Conservation (phyloP, 768 basidiomycete species). For the Mycena rebaudengoi region DNA sequence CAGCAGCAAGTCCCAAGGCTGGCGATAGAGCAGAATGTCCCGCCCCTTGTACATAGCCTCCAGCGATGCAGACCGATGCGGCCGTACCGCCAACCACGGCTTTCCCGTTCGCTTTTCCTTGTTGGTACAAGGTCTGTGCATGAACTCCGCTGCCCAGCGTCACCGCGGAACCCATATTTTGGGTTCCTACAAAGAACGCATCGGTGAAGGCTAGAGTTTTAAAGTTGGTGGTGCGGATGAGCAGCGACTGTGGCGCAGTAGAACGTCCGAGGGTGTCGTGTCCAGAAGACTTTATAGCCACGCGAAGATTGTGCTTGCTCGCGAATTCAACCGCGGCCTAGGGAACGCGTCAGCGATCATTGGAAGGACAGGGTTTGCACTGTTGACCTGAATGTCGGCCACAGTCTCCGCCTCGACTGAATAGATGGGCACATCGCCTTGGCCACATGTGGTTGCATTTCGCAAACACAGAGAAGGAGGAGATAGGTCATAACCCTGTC, state of each 20-base stretch:
- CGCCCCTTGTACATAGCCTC: constrained; percentile 40
- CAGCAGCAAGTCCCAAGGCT: constrained; percentile 33
- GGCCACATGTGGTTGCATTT: constrained; percentile 40
- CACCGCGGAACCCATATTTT: constrained; percentile 30
- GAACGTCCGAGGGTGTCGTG: constrained; percentile 57
- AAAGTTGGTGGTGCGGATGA: constrained; percentile 52
- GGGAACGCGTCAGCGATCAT: background rate
- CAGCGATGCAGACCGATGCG: constrained; percentile 32
- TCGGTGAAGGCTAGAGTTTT: constrained; percentile 41
- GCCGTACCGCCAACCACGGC: constrained; percentile 33
- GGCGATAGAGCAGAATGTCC: constrained; percentile 38
- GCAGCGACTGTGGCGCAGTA: constrained; percentile 47
- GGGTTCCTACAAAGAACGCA: constrained; percentile 25
- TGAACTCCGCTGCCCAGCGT: constrained; percentile 37
- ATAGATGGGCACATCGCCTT: constrained; percentile 51
- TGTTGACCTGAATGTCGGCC: constrained; percentile 38
- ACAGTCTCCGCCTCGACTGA: constrained; percentile 49
- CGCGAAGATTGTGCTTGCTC: constrained; percentile 32
- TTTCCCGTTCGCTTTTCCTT: constrained; percentile 30
- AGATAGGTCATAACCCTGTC: no score
- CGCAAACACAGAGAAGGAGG: constrained; percentile 1
- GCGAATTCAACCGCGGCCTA: constrained; percentile 43
- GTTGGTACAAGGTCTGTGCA: constrained; percentile 29
- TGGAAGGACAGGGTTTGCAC: background rate
- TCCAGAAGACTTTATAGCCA: constrained; percentile 37